Percentiles rank a stretch among this genome's conserved stretches.
These are phyloP conservation scores for Alternaria metachromatica DNA, from an alignment of 2,329 filamentous ascomycete species.

Conservation along the genomic window DNA sequence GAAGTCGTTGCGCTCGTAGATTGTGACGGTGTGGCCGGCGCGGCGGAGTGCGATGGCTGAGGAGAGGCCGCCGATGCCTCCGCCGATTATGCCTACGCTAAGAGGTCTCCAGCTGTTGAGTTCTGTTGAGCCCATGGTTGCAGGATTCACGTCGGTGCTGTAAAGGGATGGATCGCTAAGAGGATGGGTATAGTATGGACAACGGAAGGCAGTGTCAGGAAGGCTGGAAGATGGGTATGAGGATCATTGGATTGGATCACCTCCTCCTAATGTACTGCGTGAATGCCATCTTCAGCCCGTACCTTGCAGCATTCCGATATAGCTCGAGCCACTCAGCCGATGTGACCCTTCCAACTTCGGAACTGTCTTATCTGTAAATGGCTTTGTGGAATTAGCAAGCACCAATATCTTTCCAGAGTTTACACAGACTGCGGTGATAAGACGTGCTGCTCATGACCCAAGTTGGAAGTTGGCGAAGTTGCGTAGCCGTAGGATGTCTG, in stretches of 20 bases:
- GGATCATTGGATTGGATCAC: neutral
- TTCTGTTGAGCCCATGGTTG: neutral
- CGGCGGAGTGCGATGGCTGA: slow-evolving; percentile 60
- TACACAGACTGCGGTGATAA: neutral
- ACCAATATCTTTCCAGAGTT: neutral
- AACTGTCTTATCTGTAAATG: neutral
- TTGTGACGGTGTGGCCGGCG: slow-evolving; percentile 63
- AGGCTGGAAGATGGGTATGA: neutral
- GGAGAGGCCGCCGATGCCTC: slow-evolving; percentile 62
- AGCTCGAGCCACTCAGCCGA: neutral
- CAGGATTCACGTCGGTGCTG: neutral
- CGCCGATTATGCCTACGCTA: slow-evolving; percentile 56
- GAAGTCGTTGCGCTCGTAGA: slow-evolving; percentile 72
- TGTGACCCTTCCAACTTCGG: neutral
- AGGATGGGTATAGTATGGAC: neutral
- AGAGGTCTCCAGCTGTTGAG: slow-evolving; percentile 28
- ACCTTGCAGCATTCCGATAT: neutral
- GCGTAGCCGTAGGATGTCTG: neutral
- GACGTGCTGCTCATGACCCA: neutral
- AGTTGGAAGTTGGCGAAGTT: neutral
- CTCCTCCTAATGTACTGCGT: neutral
- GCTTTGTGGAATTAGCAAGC: fast-evolving
- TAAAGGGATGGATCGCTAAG: neutral
- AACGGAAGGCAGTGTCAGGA: neutral
- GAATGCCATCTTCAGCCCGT: neutral